These are phyloP conservation scores for Diplocarpon rosae DNA, from an alignment of 2,329 filamentous ascomycete genomes.

Conservation along the genomic window DNA sequence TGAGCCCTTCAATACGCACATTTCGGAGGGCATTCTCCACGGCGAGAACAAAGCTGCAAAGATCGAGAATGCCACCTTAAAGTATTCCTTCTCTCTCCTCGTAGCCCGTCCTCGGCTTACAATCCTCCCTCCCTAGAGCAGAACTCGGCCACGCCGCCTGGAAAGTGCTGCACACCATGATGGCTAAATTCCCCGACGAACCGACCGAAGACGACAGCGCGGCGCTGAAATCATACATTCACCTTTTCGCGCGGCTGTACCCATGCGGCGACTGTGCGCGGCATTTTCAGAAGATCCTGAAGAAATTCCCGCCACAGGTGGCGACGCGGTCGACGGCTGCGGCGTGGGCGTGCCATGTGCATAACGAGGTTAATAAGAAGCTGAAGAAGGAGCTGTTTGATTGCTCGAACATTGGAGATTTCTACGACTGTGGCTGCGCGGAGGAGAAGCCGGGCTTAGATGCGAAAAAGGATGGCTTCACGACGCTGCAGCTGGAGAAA, in stretches of 20 bases:
- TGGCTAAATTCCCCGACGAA: constrained; percentile 56
- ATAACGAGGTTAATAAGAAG: constrained; percentile 56
- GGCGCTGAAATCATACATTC: constrained; percentile 53
- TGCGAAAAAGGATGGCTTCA: constrained; percentile 26
- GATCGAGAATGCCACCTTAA: constrained; percentile 71
- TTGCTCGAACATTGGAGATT: constrained; percentile 57
- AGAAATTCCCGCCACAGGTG: constrained; percentile 54
- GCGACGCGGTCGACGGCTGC: constrained; percentile 51
- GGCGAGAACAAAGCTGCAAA: constrained; percentile 70
- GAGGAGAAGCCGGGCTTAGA: constrained; percentile 35
- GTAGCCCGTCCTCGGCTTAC: constrained; percentile 5
- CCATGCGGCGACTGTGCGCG: constrained; percentile 59
- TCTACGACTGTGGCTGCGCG: constrained; percentile 62
- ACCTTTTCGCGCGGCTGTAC: constrained; percentile 57
- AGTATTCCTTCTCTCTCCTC: constrained; percentile 37
- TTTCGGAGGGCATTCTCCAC: constrained; percentile 42
- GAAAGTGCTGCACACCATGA: constrained; percentile 62
- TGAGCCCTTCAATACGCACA: constrained; percentile 13
- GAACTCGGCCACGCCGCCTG: constrained; percentile 58
- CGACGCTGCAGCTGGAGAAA: constrained; percentile 25
- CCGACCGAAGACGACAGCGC: constrained; percentile 51
- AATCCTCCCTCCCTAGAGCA: constrained; percentile 22
- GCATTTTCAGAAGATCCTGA: constrained; percentile 53
- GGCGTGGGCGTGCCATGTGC: constrained; percentile 57
- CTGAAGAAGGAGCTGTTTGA: constrained; percentile 52